phyloP scores from a whole-genome alignment of 1,284 basidiomycete species.

The Filobasidium uniguttulatum region DNA sequence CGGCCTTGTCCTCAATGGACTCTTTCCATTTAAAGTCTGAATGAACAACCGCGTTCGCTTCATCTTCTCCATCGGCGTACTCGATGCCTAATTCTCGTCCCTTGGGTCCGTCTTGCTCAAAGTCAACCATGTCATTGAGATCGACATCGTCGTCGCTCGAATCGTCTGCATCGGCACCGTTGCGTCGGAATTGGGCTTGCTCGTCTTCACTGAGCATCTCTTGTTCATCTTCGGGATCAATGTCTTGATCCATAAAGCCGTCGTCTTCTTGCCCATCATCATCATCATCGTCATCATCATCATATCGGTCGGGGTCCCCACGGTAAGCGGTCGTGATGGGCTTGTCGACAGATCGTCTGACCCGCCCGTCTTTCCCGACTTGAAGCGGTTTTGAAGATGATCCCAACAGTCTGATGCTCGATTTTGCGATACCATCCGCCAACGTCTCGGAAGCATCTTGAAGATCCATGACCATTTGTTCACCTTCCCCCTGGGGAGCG shows the following conservation, averaged over 20 bases:
- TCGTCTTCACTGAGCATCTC: conserved; percentile 34
- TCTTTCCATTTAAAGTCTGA: conserved; percentile 54
- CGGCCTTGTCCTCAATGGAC: conserved; percentile 53
- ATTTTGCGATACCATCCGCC: conserved; percentile 65
- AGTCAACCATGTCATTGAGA: conserved; percentile 32
- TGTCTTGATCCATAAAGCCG: conserved; percentile 23
- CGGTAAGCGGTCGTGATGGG: conserved; percentile 17
- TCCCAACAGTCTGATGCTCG: conserved; percentile 73
- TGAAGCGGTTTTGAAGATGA: conserved; percentile 54
- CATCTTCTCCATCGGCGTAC: conserved; percentile 27
- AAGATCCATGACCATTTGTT: conserved; percentile 92
- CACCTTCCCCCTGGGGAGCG: conserved; percentile 72
- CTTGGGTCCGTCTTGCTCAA: conserved; percentile 42
- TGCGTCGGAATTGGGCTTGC: conserved; percentile 24
- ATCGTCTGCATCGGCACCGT: conserved; percentile 44
- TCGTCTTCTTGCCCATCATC: conserved; percentile 34
- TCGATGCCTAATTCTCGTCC: conserved; percentile 34
- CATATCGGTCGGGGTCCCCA: conserved; percentile 29
- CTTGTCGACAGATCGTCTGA: conserved; percentile 18
- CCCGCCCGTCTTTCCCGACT: conserved; percentile 23
- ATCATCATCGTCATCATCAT: conserved; percentile 29
- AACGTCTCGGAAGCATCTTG: conserved; percentile 76
- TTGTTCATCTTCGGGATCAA: conserved; percentile 28
- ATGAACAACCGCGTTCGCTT: background rate
- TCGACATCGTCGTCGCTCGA: conserved; percentile 61